These are phyloP conservation scores for Melanogaster broomeanus DNA, from an alignment of 768 basidiomycete species.

Conservation along the genomic window DNA sequence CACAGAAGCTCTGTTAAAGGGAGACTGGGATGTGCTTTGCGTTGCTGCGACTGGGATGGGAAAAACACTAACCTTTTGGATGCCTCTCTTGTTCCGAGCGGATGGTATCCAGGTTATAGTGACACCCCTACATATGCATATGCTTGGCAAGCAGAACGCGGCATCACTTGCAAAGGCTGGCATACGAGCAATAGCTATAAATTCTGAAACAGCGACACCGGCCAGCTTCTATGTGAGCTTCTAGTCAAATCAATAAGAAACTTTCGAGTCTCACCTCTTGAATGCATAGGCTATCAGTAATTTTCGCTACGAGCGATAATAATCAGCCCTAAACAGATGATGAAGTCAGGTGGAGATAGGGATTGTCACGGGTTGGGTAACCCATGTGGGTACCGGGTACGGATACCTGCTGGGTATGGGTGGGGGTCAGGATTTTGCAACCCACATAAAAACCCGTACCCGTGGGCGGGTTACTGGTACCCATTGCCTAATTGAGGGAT, in stretches of 20 bases:
- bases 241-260: neutral
- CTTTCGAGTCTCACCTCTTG: neutral
- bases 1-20: constrained; percentile 18
- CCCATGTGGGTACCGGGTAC: too few relatives aligned
- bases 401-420: too few relatives aligned
- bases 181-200: constrained; percentile 18
- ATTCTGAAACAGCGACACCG: constrained; percentile 13
- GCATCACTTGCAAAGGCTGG: constrained; percentile 4
- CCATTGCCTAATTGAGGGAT: too few relatives aligned
- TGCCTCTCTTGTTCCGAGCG: constrained; percentile 1
- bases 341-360: constrained; percentile 5
- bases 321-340: constrained; percentile 9
- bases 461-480: too few relatives aligned
- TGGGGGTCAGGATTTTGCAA: too few relatives aligned
- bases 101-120: constrained; percentile 25
- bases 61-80: constrained; percentile 36
- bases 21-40: constrained; percentile 22
- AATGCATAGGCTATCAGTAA: constrained; percentile 2
- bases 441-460: too few relatives aligned
- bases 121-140: constrained; percentile 26
- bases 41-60: constrained; percentile 31
- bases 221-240: constrained; percentile 16
- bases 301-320: constrained; percentile 4
- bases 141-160: constrained; percentile 25
- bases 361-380: too few relatives aligned